phyloP scores from a whole-genome alignment of 2,329 filamentous ascomycete genomes.

The Chrysosporium keratinophilum region DNA sequence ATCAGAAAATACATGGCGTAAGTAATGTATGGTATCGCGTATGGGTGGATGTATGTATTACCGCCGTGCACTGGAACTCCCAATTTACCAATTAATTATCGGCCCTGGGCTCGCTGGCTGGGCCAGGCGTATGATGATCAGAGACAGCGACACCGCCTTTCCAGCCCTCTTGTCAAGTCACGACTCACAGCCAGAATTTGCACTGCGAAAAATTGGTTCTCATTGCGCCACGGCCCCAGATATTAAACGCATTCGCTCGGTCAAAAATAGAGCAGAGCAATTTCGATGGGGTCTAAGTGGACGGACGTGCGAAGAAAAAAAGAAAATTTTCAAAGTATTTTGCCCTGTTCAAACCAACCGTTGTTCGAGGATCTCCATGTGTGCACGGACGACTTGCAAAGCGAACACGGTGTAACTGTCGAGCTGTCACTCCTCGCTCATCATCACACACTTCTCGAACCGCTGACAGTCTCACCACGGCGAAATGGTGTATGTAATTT shows the following conservation, averaged over 20 bases:
- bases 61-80: no score
- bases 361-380: neutral
- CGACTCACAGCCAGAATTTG: neutral
- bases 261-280: neutral
- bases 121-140: neutral
- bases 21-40: no score
- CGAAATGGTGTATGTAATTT: no score
- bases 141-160: slow-evolving; percentile 1
- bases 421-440: no score
- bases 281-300: neutral
- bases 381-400: neutral
- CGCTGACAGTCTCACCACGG: no score
- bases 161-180: neutral
- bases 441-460: no score
- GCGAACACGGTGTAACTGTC: neutral
- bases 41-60: no score
- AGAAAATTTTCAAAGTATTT: neutral
- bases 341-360: neutral
- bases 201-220: neutral
- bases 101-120: neutral
- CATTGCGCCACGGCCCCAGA: slow-evolving; percentile 1
- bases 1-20: neutral
- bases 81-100: neutral
- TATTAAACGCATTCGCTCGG: neutral
- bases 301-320: neutral